These are phyloP conservation scores for Oryza meyeriana DNA, from an alignment of 176 grass and related monocot genomes.

Conservation along the genomic window DNA sequence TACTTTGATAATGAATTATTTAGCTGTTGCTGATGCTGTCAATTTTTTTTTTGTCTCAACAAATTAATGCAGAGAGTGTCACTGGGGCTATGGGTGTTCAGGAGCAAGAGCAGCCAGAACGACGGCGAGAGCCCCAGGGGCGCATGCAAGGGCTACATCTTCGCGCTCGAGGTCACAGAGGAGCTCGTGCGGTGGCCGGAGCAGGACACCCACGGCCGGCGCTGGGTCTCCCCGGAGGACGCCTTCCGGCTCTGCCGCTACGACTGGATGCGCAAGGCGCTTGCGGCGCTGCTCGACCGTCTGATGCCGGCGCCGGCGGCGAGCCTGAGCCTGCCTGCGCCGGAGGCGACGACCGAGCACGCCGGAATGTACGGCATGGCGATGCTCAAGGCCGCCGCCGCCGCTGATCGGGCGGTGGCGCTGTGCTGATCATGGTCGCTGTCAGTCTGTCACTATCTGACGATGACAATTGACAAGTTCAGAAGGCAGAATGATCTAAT, in stretches of 20 bases:
- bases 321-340: not conserved
- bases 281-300: conserved; percentile 47
- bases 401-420: conserved; percentile 50
- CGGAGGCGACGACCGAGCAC: conserved; percentile 8
- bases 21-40: not conserved
- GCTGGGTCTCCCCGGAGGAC: conserved; percentile 61
- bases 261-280: conserved; percentile 94
- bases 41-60: not conserved
- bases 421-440: conserved; percentile 38
- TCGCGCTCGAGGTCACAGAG: conserved; percentile 80
- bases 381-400: conserved; percentile 34
- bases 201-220: conserved; percentile 58
- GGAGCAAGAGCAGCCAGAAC: conserved; percentile 83
- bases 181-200: conserved; percentile 72
- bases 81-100: conserved; percentile 75
- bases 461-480: not conserved
- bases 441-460: not conserved
- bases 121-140: conserved; percentile 45
- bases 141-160: conserved; percentile 84
- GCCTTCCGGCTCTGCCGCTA: conserved; percentile 75
- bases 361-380: conserved; percentile 35
- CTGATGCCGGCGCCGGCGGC: not conserved
- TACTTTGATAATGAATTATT: not conserved
- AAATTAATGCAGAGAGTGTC: conserved; percentile 37
- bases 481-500: not conserved